These are phyloP conservation scores for Canavalia gladiata DNA, from an alignment of 306 rosid genomes.

Conservation along the genomic window DNA sequence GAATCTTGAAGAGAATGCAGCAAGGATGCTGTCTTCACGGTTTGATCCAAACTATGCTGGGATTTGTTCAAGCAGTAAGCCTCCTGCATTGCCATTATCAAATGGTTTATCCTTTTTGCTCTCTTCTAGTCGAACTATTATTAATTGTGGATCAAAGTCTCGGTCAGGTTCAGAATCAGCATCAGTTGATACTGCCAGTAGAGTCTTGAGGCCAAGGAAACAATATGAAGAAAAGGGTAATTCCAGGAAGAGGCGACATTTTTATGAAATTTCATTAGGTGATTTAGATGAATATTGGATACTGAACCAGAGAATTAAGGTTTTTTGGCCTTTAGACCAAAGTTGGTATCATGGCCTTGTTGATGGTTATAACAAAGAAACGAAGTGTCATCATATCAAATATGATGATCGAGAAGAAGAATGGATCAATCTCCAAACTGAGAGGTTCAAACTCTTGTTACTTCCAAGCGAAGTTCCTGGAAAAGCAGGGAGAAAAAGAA, in stretches of 20 bases:
- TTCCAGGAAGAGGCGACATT: conserved; percentile 76
- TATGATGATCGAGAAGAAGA: conserved; percentile 90
- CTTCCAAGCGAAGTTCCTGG: conserved; percentile 84
- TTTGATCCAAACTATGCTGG: conserved; percentile 87
- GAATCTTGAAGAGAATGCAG: conserved; percentile 92
- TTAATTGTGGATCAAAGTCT: conserved; percentile 55
- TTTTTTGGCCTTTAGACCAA: conserved; percentile 87
- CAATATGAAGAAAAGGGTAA: conserved; percentile 61
- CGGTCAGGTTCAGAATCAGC: conserved; percentile 65
- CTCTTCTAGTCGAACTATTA: conserved; percentile 61
- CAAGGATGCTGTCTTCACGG: conserved; percentile 86
- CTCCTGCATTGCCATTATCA: conserved; percentile 55
- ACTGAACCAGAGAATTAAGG: conserved; percentile 71
- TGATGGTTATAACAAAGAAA: conserved; percentile 69
- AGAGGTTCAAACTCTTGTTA: conserved; percentile 83
- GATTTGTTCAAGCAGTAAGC: conserved; percentile 62
- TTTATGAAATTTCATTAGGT: conserved; percentile 69
- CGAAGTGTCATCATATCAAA: conserved; percentile 77
- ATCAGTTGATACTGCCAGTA: conserved; percentile 70
- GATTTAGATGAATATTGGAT: conserved; percentile 76
- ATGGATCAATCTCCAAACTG: conserved; percentile 78
- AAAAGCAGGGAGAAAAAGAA: conserved; percentile 52
- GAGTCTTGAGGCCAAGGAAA: conserved; percentile 82
- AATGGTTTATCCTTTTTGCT: conserved; percentile 57
- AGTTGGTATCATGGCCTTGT: conserved; percentile 84